phyloP scores from a whole-genome alignment of 192 early-diverging fungal species.

The Linnemannia exigua region DNA sequence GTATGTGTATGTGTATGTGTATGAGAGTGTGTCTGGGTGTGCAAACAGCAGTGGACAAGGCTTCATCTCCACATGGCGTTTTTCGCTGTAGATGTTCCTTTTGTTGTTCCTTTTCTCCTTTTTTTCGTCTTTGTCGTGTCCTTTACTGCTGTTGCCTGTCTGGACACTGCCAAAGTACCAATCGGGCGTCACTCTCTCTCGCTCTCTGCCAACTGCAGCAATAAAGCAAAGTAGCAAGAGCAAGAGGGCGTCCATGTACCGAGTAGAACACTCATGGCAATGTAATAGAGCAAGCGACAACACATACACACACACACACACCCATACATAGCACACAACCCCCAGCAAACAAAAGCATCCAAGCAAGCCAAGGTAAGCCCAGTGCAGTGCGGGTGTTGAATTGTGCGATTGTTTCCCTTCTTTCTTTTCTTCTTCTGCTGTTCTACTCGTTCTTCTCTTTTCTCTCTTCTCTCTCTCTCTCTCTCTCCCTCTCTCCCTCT shows the following conservation, averaged over 20 bases:
- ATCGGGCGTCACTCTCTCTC: background rate
- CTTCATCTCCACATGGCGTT: background rate
- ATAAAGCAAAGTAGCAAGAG: no score
- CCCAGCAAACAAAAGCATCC: background rate
- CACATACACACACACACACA: background rate
- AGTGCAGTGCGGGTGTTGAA: background rate
- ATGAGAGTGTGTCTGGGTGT: no score
- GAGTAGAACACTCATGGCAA: background rate
- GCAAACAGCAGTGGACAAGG: no score
- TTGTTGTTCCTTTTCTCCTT: background rate
- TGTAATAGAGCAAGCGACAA: background rate
- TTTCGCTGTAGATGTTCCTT: background rate
- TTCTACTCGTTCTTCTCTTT: background rate
- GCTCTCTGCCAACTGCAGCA: background rate
- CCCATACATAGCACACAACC: no score
- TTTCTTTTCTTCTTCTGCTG: background rate
- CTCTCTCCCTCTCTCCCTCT: background rate
- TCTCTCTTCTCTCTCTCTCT: background rate
- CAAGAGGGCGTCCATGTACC: background rate
- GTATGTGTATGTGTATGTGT: no score
- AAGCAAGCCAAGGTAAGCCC: background rate
- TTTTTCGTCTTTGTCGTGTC: background rate
- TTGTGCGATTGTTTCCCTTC: background rate
- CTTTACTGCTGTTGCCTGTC: background rate
- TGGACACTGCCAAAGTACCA: background rate